Evolutionary conservation across 75 land plant genomes (phyloP).

Genomic region (Selaginella moellendorffii): DNA sequence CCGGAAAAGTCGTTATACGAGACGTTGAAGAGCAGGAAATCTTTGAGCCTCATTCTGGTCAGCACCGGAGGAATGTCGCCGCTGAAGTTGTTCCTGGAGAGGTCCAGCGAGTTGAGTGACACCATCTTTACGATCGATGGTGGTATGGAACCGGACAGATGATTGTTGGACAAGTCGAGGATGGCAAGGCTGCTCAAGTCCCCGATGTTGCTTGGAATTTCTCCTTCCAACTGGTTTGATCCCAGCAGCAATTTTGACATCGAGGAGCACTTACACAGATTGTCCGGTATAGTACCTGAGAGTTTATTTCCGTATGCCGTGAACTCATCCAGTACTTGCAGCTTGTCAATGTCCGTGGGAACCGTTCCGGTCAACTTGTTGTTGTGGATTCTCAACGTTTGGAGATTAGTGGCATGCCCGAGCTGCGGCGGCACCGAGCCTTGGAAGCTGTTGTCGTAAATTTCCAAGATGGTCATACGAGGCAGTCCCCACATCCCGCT

Average conservation of each 20-base stretch:
- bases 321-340: conserved; percentile 6
- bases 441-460: background rate
- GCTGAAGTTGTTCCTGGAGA: conserved; percentile 1
- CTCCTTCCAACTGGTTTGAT: background rate
- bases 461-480: conserved; percentile 29
- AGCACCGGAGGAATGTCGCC: background rate
- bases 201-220: background rate
- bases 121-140: background rate
- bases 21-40: background rate
- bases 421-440: background rate
- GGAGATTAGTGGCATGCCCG: background rate
- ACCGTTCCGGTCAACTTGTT: background rate
- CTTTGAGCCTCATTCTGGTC: background rate
- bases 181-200: background rate
- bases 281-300: background rate
- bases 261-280: background rate
- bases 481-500: conserved; percentile 60
- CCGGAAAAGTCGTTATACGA: conserved; percentile 2
- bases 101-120: conserved; percentile 1
- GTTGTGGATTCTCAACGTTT: background rate
- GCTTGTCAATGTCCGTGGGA: background rate
- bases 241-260: background rate
- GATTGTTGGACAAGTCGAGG: conserved; percentile 1
- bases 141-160: conserved; percentile 4
- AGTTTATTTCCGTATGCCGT: background rate